These are phyloP conservation scores for Phanerochaete carnosa DNA, from an alignment of 768 basidiomycete species.

Conservation along the genomic window DNA sequence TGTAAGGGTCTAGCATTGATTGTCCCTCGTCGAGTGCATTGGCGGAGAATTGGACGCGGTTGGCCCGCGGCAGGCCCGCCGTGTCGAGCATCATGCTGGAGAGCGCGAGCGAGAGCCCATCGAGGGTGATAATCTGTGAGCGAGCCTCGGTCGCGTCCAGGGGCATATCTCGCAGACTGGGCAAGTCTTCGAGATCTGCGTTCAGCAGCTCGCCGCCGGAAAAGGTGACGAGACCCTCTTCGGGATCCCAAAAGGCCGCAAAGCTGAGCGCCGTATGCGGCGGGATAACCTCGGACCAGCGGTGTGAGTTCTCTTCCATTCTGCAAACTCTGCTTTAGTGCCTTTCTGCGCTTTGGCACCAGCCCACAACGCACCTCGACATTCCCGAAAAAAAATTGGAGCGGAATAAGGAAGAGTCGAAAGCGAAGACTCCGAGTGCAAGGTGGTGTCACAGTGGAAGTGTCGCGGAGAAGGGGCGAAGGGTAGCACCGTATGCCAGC, in stretches of 20 bases:
- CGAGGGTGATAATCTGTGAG: constrained; percentile 26
- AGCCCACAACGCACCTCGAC: not conserved
- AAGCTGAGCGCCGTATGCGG: constrained; percentile 56
- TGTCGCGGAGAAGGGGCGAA: not conserved
- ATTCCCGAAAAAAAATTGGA: not conserved
- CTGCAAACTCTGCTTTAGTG: not conserved
- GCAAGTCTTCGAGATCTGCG: constrained; percentile 12
- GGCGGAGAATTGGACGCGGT: constrained; percentile 17
- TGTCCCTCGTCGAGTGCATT: constrained; percentile 20
- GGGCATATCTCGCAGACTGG: constrained; percentile 13
- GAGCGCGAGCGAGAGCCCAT: constrained; percentile 17
- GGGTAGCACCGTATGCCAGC: constrained; percentile 12
- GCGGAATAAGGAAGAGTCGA: not conserved
- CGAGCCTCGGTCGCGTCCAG: constrained; percentile 21
- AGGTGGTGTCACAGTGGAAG: not conserved
- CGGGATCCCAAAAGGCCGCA: constrained; percentile 57
- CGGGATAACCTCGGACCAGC: constrained; percentile 58
- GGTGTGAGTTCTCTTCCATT: constrained; percentile 17
- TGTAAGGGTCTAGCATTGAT: constrained; percentile 17
- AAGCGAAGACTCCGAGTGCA: not conserved
- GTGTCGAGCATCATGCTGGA: constrained; percentile 1
- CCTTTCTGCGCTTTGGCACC: not conserved
- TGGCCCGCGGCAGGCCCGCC: constrained; percentile 4
- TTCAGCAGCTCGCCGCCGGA: constrained; percentile 46
- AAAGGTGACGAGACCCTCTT: constrained; percentile 55